These are phyloP conservation scores for Amylocystis lapponica DNA, from an alignment of 768 basidiomycete genomes.

Conservation along the genomic window DNA sequence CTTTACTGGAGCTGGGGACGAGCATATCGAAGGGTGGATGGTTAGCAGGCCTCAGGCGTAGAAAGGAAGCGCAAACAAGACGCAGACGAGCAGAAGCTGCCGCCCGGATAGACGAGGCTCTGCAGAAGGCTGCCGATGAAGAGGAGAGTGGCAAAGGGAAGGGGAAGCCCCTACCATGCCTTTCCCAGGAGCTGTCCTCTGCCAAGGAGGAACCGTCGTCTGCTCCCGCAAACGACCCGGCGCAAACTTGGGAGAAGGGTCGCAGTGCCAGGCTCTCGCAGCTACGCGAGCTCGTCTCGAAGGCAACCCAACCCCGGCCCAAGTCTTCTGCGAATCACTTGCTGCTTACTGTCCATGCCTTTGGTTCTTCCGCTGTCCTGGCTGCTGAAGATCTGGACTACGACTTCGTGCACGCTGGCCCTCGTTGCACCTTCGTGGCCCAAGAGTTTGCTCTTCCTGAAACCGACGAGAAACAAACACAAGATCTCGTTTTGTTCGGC, in stretches of 20 bases:
- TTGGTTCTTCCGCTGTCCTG: slow-evolving; percentile 13
- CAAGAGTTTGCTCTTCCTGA: slow-evolving; percentile 27
- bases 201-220: too few relatives aligned
- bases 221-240: too few relatives aligned
- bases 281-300: slow-evolving; percentile 20
- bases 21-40: slow-evolving; percentile 38
- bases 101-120: slow-evolving; percentile 25
- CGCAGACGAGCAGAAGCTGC: too few relatives aligned
- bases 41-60: slow-evolving; percentile 39
- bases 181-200: too few relatives aligned
- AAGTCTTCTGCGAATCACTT: slow-evolving; percentile 39
- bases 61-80: slow-evolving; percentile 21
- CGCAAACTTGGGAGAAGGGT: too few relatives aligned
- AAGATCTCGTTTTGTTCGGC: slow-evolving; percentile 39
- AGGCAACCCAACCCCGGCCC: slow-evolving; percentile 20
- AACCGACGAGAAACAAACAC: slow-evolving; percentile 23
- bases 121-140: slow-evolving; percentile 12
- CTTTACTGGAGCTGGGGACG: slow-evolving; percentile 40
- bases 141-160: slow-evolving; percentile 16
- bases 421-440: slow-evolving; percentile 41
- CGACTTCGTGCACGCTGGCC: slow-evolving; percentile 29
- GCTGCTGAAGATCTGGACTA: slow-evolving; percentile 35
- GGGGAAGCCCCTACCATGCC: slow-evolving; percentile 8
- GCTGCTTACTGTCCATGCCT: slow-evolving; percentile 44
- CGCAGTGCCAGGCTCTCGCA: slow-evolving; percentile 15